Evolutionary conservation across 768 basidiomycete species (phyloP), one percentile per base, ranked within the genome.

Genomic region (Candolleomyces aberdarensis): DNA sequence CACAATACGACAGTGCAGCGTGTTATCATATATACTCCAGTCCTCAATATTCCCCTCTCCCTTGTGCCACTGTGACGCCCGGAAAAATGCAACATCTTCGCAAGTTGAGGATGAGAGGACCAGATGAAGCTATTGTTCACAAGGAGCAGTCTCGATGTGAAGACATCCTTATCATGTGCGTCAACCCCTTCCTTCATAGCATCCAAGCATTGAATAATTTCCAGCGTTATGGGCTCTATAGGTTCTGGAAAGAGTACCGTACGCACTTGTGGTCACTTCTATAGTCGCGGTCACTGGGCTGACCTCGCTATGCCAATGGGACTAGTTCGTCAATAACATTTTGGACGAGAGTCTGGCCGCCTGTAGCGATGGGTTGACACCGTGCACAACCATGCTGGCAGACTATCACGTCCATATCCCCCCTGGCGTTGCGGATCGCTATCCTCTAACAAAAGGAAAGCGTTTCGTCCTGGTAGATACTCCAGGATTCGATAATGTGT

Each of bases 251-350:
- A 56, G 39, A 56, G 54, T 19, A 56, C 54, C 22, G 54, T 56
- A 19, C 15, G 39, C 20, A 17, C 17, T n/a, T 26, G 26, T 26
- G 26, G 26, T 26, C 3, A 26, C 26, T 26, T 26, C 26, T 1
- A 26, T 13, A 13, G 13, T 29, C n/a, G 26, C 26, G 26, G 26
- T 26, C 26, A 26, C 26, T n/a, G 9, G 15, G 39, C 54, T 41
- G 20, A 26, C 22, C 11, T 14, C 11, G 5, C 11, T 5, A 3
- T 1, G 26, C 3, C 26, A 26, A 26, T 26, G 26, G 26, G 26
- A 26, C 26, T 36, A 56, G 54, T 36, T 56, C n/a, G n/a, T 56
- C 54, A 56, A 40, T 26, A 56, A 41, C n/a, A 32, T 56, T 22
- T 40, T 19, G 13, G 32, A n/a, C 6, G 8, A 40, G 1, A 17